Evolutionary conservation across 2,329 filamentous ascomycete species (phyloP).

Genomic region (Apiospora pterosperma): DNA sequence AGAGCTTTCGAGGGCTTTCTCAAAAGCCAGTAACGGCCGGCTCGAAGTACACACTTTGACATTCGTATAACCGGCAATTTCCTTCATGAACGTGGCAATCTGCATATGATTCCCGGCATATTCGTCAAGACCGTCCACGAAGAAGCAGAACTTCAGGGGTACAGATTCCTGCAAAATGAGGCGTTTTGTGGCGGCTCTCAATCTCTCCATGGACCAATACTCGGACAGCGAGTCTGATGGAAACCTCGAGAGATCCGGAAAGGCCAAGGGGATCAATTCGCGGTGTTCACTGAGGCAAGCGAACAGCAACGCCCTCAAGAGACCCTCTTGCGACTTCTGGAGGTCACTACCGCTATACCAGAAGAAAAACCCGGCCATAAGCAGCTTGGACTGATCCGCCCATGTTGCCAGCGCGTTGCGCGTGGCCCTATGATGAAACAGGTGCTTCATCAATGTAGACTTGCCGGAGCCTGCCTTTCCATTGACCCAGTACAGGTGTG

Average conservation of each 20-base stretch:
- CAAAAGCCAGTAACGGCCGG: too few species aligned
- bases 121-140: slow-evolving; percentile 9
- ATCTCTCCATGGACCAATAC: background rate
- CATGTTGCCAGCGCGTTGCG: background rate
- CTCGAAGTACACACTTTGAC: too few species aligned
- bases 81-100: too few species aligned
- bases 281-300: too few species aligned
- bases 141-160: slow-evolving; percentile 5
- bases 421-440: background rate
- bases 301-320: slow-evolving; percentile 4
- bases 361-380: slow-evolving; percentile 8
- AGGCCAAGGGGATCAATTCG: too few species aligned
- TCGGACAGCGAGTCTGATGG: too few species aligned
- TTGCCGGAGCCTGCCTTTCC: slow-evolving; percentile 9
- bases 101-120: background rate
- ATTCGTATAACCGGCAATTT: too few species aligned
- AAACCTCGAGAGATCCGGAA: too few species aligned
- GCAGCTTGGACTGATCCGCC: background rate
- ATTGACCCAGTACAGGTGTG: too few species aligned
- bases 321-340: slow-evolving; percentile 10
- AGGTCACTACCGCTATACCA: slow-evolving; percentile 6
- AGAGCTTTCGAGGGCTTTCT: too few species aligned
- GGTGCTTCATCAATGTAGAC: slow-evolving; percentile 12
- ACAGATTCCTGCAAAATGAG: background rate
- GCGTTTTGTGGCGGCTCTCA: background rate